Conservation (phyloP, 805 yeast species). For the Saccharomycopsis javanensis region DNA sequence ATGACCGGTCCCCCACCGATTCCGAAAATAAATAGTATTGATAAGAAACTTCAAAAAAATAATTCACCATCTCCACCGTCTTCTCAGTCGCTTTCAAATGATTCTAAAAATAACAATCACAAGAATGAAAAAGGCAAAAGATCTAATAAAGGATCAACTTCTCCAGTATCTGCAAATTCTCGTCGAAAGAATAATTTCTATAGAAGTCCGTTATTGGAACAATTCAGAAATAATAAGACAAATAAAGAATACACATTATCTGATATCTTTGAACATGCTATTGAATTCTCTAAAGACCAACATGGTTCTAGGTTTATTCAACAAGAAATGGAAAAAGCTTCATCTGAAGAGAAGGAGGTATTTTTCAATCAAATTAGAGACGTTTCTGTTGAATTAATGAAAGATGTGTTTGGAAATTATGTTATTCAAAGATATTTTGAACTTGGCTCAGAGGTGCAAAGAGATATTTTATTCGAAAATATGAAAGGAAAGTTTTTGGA, state of each 20-base stretch:
- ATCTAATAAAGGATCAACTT: slow-evolving; percentile 5
- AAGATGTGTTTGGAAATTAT: slow-evolving; percentile 96
- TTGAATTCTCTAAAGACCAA: slow-evolving; percentile 91
- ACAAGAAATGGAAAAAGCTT: slow-evolving; percentile 62
- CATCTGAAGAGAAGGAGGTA: slow-evolving; percentile 62
- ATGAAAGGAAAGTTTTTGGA: slow-evolving; percentile 69
- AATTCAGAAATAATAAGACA: slow-evolving; percentile 57
- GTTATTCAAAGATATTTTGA: slow-evolving; percentile 94
- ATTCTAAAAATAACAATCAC: not conserved
- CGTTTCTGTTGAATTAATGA: slow-evolving; percentile 68
- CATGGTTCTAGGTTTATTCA: slow-evolving; percentile 96
- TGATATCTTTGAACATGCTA: slow-evolving; percentile 77
- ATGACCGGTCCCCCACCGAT: slow-evolving; percentile 4
- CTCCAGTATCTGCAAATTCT: slow-evolving; percentile 3
- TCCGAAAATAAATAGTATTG: slow-evolving; percentile 6
- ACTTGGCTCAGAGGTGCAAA: slow-evolving; percentile 63
- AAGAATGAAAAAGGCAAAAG: slow-evolving; percentile 6
- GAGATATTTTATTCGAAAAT: slow-evolving; percentile 51
- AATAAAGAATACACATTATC: slow-evolving; percentile 53
- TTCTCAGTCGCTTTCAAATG: slow-evolving; percentile 3
- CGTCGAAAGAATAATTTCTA: slow-evolving; percentile 37
- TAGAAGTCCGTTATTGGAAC: slow-evolving; percentile 75
- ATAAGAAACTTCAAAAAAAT: slow-evolving; percentile 3
- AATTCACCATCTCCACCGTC: slow-evolving; percentile 6
- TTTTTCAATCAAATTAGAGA: slow-evolving; percentile 78